These are phyloP conservation scores for Thelonectria rubi DNA, from an alignment of 2,329 filamentous ascomycete species.

Conservation along the genomic window DNA sequence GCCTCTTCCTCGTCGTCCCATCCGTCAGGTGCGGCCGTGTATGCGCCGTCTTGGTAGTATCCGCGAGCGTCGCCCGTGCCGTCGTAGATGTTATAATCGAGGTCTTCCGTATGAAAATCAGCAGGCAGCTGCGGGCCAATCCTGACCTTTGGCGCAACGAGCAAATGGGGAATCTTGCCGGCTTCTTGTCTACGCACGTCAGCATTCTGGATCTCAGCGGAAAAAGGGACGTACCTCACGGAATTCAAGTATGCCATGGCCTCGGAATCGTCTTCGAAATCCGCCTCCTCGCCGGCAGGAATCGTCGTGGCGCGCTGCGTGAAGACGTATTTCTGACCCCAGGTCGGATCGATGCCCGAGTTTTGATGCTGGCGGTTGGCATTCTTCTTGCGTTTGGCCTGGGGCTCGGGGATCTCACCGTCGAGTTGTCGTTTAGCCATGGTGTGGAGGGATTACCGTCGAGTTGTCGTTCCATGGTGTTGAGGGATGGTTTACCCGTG, in stretches of 20 bases:
- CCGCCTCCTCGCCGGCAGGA: constrained; percentile 64
- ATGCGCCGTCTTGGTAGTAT: constrained; percentile 82
- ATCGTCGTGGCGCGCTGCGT: constrained; percentile 59
- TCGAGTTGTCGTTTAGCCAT: constrained; percentile 52
- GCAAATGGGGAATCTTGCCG: constrained; percentile 74
- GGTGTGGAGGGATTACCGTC: too few species aligned
- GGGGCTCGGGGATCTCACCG: constrained; percentile 39
- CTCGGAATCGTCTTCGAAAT: constrained; percentile 73
- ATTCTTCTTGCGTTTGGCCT: constrained; percentile 43
- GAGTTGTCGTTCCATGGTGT: constrained; percentile 1
- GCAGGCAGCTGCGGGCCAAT: constrained; percentile 61
- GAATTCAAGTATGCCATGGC: constrained; percentile 75
- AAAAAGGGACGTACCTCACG: constrained; percentile 66
- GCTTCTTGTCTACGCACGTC: constrained; percentile 77
- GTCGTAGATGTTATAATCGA: constrained; percentile 58
- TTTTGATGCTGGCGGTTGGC: constrained; percentile 53
- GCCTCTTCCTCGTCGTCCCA: constrained; percentile 43
- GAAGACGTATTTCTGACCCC: constrained; percentile 79
- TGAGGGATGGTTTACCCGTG: constrained; percentile 19
- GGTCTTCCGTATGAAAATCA: constrained; percentile 42
- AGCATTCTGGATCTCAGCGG: constrained; percentile 48
- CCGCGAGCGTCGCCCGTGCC: constrained; percentile 65
- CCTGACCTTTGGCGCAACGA: constrained; percentile 68
- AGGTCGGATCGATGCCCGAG: constrained; percentile 67
- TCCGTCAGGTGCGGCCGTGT: constrained; percentile 67